Evolutionary conservation across 129 eudicot genomes (phyloP).

Genomic region (Tanacetum coccineum): DNA sequence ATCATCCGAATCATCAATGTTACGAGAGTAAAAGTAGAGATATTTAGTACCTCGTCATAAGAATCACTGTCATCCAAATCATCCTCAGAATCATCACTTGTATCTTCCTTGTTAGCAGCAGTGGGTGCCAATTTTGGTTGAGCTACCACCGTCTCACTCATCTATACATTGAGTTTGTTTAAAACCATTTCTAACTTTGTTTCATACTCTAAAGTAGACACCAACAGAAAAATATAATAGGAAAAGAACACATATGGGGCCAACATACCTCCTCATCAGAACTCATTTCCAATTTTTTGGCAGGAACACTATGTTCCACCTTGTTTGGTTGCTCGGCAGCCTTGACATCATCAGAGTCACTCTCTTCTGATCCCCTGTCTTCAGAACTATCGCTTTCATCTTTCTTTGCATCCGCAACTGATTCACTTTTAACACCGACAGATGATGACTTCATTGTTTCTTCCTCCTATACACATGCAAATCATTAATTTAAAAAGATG

Average conservation of each 20-base stretch:
- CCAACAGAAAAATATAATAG: neutral
- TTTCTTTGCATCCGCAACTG: neutral
- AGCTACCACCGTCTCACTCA: neutral
- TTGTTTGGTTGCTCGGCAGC: too few species aligned
- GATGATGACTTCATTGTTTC: neutral
- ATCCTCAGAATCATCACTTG: slow-evolving; percentile 1
- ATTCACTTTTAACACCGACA: neutral
- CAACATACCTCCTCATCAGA: neutral
- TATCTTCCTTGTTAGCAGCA: neutral
- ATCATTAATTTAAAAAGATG: too few species aligned
- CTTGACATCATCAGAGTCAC: neutral
- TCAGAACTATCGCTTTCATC: neutral
- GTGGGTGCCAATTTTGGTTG: neutral
- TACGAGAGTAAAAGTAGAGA: too few species aligned
- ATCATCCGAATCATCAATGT: too few species aligned
- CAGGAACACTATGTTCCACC: neutral
- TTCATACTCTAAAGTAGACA: neutral
- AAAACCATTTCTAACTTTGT: neutral
- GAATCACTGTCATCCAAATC: neutral
- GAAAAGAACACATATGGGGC: neutral
- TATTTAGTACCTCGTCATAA: neutral
- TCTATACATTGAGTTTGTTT: neutral
- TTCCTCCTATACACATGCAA: neutral
- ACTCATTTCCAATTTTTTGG: neutral
- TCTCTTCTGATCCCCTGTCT: neutral